Conservation (phyloP, 2,329 filamentous ascomycete genomes). For the Xylariomycetidae sp. region DNA sequence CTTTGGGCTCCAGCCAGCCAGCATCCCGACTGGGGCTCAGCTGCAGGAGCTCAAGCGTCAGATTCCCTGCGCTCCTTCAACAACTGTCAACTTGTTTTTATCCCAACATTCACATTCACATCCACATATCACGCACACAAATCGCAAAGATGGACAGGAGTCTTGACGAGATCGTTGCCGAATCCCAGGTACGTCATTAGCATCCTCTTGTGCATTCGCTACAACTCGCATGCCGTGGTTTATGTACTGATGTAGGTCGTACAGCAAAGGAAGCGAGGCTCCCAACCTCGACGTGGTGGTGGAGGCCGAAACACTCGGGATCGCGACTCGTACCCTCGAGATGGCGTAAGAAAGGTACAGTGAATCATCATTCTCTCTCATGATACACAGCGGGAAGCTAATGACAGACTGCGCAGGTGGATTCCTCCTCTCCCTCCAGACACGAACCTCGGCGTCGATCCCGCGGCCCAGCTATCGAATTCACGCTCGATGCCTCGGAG, state of each 20-base stretch:
- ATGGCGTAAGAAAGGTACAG: constrained; percentile 84
- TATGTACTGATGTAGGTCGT: background rate
- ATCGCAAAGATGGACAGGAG: constrained; percentile 28
- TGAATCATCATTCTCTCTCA: background rate
- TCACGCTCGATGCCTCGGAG: constrained; percentile 30
- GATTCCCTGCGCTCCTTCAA: too few relatives aligned
- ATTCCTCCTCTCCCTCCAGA: constrained; percentile 29
- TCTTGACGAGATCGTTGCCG: constrained; percentile 31
- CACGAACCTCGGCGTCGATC: constrained; percentile 13
- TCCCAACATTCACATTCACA: too few relatives aligned
- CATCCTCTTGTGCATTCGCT: background rate
- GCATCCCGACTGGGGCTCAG: too few relatives aligned
- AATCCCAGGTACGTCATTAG: constrained; percentile 24
- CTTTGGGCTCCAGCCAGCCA: too few relatives aligned
- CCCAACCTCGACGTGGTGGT: constrained; percentile 22
- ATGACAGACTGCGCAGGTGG: constrained; percentile 21
- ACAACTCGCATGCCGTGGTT: background rate
- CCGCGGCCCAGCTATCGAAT: constrained; percentile 26
- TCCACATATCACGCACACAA: too few relatives aligned
- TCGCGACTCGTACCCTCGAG: constrained; percentile 59
- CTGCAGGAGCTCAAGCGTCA: too few relatives aligned
- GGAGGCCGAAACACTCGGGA: constrained; percentile 20
- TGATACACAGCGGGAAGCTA: background rate
- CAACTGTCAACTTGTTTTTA: background rate
- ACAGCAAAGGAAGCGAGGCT: constrained; percentile 21